phyloP scores from a whole-genome alignment of 352 stramenopile species.

The Thraustochytrium sp. region DNA sequence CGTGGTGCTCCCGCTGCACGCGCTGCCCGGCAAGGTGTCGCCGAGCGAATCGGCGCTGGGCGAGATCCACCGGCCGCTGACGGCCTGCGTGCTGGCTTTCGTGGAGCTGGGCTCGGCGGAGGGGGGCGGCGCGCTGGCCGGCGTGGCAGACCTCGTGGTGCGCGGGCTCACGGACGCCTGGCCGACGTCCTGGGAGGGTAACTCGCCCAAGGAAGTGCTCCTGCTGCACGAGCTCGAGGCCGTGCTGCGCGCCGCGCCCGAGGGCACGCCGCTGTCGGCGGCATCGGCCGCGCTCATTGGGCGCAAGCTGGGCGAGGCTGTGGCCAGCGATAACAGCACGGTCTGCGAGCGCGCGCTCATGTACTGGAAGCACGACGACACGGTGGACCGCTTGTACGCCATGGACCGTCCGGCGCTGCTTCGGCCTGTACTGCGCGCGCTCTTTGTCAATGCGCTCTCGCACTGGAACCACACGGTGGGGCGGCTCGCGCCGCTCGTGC shows the following conservation, averaged over 20 bases:
- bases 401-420: neutral
- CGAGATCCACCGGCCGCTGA: neutral
- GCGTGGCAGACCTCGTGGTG: neutral
- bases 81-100: neutral
- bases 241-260: slow-evolving; percentile 43
- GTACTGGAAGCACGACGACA: slow-evolving; percentile 27
- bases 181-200: slow-evolving; percentile 49
- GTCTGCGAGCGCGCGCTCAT: slow-evolving; percentile 32
- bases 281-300: neutral
- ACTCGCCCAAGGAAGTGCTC: slow-evolving; percentile 55
- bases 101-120: neutral
- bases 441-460: slow-evolving; percentile 6
- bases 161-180: slow-evolving; percentile 46
- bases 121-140: neutral
- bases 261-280: neutral
- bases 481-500: neutral
- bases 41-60: slow-evolving; percentile 28
- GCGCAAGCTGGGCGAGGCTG: slow-evolving; percentile 3
- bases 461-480: slow-evolving; percentile 40
- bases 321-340: slow-evolving; percentile 34
- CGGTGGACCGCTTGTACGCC: neutral
- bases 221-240: slow-evolving; percentile 53
- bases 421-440: neutral
- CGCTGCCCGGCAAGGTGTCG: neutral
- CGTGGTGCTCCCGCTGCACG: slow-evolving; percentile 13